These are phyloP conservation scores for Melaleuca alternifolia DNA, from an alignment of 345 rosid genomes.

Conservation along the genomic window DNA sequence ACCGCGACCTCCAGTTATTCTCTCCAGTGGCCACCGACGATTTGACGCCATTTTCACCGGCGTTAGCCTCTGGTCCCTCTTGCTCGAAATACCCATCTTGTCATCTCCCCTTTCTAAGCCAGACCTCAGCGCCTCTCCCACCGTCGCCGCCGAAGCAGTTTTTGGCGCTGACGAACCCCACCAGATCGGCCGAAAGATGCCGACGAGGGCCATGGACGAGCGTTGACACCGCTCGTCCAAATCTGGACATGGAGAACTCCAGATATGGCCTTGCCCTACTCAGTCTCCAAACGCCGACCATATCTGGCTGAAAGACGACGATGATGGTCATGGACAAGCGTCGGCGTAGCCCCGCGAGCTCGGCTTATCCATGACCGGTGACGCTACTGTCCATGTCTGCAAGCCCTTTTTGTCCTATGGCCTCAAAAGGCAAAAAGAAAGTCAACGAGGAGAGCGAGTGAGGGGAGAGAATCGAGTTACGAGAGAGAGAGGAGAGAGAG, in stretches of 20 bases:
- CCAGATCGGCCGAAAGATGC: neutral
- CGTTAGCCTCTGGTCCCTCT: neutral
- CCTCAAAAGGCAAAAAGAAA: neutral
- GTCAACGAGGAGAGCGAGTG: neutral
- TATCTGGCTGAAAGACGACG: neutral
- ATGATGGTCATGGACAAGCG: neutral
- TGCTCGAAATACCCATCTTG: neutral
- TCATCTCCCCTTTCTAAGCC: neutral
- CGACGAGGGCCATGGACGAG: neutral
- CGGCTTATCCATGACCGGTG: neutral
- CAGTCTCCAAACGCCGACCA: neutral
- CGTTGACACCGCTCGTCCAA: neutral
- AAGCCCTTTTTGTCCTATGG: neutral
- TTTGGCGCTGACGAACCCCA: neutral
- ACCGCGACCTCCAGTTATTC: conserved; percentile 7
- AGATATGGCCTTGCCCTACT: neutral
- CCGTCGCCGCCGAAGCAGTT: neutral
- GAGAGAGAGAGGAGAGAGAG: no score
- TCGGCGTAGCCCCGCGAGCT: no score
- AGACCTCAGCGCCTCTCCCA: neutral
- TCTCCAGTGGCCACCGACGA: neutral
- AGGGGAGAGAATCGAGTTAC: no score
- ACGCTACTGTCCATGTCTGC: neutral
- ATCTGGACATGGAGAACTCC: neutral
- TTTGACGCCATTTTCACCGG: neutral